phyloP scores from a whole-genome alignment of 192 early-diverging fungal species.

The Podila minutissima region DNA sequence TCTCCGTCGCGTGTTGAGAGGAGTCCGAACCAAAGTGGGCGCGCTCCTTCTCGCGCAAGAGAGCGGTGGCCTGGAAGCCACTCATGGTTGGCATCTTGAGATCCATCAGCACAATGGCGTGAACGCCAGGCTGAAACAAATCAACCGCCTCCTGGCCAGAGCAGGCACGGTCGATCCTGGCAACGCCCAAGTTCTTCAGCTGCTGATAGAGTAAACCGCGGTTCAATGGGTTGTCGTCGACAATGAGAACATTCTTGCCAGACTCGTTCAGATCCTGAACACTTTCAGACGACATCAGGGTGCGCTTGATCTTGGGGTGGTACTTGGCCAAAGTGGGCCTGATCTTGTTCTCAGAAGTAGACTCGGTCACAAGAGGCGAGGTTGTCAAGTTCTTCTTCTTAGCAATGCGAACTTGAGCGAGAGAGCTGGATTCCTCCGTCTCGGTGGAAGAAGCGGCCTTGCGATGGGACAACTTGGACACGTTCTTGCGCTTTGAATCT shows the following conservation, averaged over 20 bases:
- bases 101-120: slow-evolving; percentile 41
- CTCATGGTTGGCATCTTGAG: slow-evolving; percentile 49
- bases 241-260: slow-evolving; percentile 40
- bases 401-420: slow-evolving; percentile 35
- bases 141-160: slow-evolving; percentile 46
- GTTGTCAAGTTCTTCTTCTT: slow-evolving; percentile 16
- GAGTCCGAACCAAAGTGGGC: too few relatives aligned
- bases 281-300: slow-evolving; percentile 13
- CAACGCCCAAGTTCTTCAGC: slow-evolving; percentile 29
- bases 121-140: slow-evolving; percentile 22
- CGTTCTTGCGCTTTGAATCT: too few relatives aligned
- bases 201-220: slow-evolving; percentile 39
- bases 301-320: slow-evolving; percentile 7
- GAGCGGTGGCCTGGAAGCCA: slow-evolving; percentile 26
- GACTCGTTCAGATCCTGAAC: slow-evolving; percentile 26
- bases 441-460: neutral
- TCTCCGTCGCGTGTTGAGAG: too few relatives aligned
- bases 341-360: slow-evolving; percentile 1
- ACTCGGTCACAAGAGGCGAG: neutral
- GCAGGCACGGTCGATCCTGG: slow-evolving; percentile 25
- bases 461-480: neutral
- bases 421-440: neutral
- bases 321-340: slow-evolving; percentile 15
- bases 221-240: slow-evolving; percentile 42
- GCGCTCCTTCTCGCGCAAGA: slow-evolving; percentile 40